Base-by-base conservation (phyloP, 495 filamentous ascomycete species). In the Pseudotulostoma volvatum region DNA sequence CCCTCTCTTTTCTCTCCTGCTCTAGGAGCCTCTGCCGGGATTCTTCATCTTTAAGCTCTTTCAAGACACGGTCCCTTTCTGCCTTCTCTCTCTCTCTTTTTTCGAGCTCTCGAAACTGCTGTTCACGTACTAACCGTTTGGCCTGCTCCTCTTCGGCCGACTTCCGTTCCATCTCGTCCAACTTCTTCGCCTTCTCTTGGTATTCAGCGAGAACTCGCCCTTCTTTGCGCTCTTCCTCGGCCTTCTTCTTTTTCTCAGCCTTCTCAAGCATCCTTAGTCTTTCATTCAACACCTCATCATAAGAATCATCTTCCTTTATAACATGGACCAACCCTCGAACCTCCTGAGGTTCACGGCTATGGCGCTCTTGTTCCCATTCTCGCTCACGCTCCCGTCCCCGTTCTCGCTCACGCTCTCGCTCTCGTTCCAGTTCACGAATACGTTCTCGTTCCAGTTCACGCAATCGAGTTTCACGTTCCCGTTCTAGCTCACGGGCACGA, bases 251-350 rank as follows among this genome's bases (percentile, higher is more conserved):
- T 18, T 51, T 47, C 39, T 66, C 61, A 19, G 41, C 47, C 3
- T 48, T 39, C 39, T 62, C 48, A 18, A 62, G 47, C 1, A 46
- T 49, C 9, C 47, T 50, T 44, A 61, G 40, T 7, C 53, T 46
- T 9, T 59, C 59, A 40, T 45, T 55, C 18, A 64, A 48, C 36
- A 56, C 55, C 13, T 56, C 55, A 44, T 64, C 61, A 23, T 58
- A 61, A 39, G 40, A 48, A 30, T 57, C 53, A 9, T 59, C 53
- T 18, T 63, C 59, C 3, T 59, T 49, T n/a, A 45, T 55, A 13
- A 56, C 23, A n/a, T n/a, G n/a, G n/a, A n/a, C n/a, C n/a, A n/a
- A n/a, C n/a, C n/a, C n/a, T n/a, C n/a, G n/a, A n/a, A n/a, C n/a
- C n/a, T n/a, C n/a, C n/a, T n/a, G n/a, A n/a, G n/a, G n/a, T n/a